phyloP scores from a whole-genome alignment of 176 grass and related monocot species.

The Areca catechu region DNA sequence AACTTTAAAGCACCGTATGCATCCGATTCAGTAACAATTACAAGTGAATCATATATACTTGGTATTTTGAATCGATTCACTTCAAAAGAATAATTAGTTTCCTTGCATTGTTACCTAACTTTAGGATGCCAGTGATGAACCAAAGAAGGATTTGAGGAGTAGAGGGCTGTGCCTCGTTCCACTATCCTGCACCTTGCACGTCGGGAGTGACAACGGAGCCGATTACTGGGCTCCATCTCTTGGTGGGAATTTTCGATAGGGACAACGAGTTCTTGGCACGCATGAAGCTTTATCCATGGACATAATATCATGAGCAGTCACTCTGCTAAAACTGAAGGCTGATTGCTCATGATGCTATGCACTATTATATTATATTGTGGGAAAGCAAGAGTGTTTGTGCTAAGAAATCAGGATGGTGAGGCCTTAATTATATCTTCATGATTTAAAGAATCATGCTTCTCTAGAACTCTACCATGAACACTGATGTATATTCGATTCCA shows the following conservation, averaged over 20 bases:
- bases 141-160: slow-evolving; percentile 52
- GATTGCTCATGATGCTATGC: slow-evolving; percentile 91
- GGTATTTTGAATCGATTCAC: background rate
- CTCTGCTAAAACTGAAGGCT: slow-evolving; percentile 57
- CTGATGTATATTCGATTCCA: no score
- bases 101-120: background rate
- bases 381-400: no score
- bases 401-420: no score
- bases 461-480: no score
- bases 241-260: slow-evolving; percentile 3
- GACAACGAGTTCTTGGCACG: background rate
- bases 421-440: no score
- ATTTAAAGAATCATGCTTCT: no score
- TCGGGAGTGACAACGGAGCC: slow-evolving; percentile 34
- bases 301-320: slow-evolving; percentile 93
- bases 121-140: slow-evolving; percentile 21
- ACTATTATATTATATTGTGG: background rate
- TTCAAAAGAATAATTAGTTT: background rate
- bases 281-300: slow-evolving; percentile 4
- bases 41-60: background rate
- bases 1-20: slow-evolving; percentile 37
- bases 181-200: slow-evolving; percentile 54
- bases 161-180: slow-evolving; percentile 71
- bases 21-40: background rate
- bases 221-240: slow-evolving; percentile 45